A percentile compares a stretch with the other conserved stretches of the same genome.
Conservation (phyloP, 2,329 filamentous ascomycete genomes). For the Xylariaceae sp. region DNA sequence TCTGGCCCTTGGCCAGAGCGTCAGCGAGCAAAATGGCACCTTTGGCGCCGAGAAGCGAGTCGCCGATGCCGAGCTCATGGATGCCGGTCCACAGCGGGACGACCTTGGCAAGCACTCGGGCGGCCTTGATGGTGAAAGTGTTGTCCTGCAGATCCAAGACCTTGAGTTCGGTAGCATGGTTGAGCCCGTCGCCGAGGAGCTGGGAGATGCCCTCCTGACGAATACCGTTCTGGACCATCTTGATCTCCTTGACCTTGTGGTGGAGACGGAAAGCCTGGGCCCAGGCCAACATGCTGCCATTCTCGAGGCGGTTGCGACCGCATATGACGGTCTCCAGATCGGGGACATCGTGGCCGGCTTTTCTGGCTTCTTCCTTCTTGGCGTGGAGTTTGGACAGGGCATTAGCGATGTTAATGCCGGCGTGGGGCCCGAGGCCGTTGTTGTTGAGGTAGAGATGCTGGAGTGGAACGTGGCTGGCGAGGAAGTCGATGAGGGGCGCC, state of each 20-base stretch:
- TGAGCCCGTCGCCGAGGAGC: constrained; percentile 75
- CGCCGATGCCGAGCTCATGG: constrained; percentile 81
- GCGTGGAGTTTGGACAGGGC: constrained; percentile 78
- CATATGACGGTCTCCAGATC: constrained; percentile 95
- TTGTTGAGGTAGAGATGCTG: constrained; percentile 97
- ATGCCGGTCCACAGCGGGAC: constrained; percentile 72
- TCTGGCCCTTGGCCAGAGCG: constrained; percentile 72
- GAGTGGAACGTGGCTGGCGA: constrained; percentile 82
- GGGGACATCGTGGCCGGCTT: constrained; percentile 69
- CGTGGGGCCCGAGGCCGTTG: constrained; percentile 91
- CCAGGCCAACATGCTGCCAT: constrained; percentile 95
- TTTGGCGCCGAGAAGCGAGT: constrained; percentile 78
- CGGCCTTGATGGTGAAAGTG: constrained; percentile 83
- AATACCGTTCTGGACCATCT: constrained; percentile 99
- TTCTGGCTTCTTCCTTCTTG: constrained; percentile 77
- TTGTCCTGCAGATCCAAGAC: constrained; percentile 95
- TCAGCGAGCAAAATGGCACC: constrained; percentile 72
- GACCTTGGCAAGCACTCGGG: constrained; percentile 73
- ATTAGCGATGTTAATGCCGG: constrained; percentile 84
- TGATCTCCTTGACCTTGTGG: constrained; percentile 76
- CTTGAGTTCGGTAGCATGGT: constrained; percentile 64
- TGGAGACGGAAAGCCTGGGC: constrained; percentile 83
- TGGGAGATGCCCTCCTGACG: constrained; percentile 86
- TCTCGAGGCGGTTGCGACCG: constrained; percentile 92
- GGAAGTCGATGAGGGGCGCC: constrained; percentile 87